A percentile compares a stretch with the other conserved stretches of the same genome.
phyloP scores from a whole-genome alignment of 1,284 basidiomycete genomes.

The Ganoderma meredithae region DNA sequence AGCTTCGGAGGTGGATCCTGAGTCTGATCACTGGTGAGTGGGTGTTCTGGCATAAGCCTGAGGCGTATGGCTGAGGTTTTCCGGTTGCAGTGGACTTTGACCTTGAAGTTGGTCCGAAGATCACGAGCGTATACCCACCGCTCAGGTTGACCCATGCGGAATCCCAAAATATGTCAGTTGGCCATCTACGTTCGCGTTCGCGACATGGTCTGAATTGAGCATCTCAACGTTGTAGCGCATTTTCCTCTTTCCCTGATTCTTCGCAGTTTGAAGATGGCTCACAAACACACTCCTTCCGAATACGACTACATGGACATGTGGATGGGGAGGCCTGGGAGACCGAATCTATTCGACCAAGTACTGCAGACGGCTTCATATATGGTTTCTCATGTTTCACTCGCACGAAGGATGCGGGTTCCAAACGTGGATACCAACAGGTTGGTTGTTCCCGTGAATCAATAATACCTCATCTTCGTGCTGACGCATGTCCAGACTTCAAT shows the following conservation, averaged over 20 bases:
- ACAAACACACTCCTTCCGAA: slow-evolving; percentile 77
- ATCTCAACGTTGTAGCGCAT: slow-evolving; percentile 65
- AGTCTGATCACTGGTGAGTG: slow-evolving; percentile 74
- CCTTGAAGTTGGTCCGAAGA: slow-evolving; percentile 85
- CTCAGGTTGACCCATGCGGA: slow-evolving; percentile 69
- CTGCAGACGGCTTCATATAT: slow-evolving; percentile 77
- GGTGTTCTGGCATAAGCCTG: no score
- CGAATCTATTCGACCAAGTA: slow-evolving; percentile 46
- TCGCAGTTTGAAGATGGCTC: slow-evolving; percentile 80
- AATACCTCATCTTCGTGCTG: background rate
- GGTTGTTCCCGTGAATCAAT: slow-evolving; percentile 26
- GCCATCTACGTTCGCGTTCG: background rate
- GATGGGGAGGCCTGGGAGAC: slow-evolving; percentile 37
- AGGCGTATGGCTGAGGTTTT: background rate
- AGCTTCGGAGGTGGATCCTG: slow-evolving; percentile 80
- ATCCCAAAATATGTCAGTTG: slow-evolving; percentile 84
- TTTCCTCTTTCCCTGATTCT: slow-evolving; percentile 95
- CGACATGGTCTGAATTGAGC: slow-evolving; percentile 17
- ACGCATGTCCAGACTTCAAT: slow-evolving; percentile 70
- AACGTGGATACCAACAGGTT: slow-evolving; percentile 90
- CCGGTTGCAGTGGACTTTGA: slow-evolving; percentile 82
- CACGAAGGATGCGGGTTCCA: slow-evolving; percentile 70
- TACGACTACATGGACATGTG: slow-evolving; percentile 52
- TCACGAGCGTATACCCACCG: slow-evolving; percentile 76
- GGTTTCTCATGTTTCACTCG: slow-evolving; percentile 88